A percentile compares a stretch with the other conserved stretches of the same genome.
Conservation (phyloP, 225 moss, liverwort and hornwort species). For the Straminergon stramineum region DNA sequence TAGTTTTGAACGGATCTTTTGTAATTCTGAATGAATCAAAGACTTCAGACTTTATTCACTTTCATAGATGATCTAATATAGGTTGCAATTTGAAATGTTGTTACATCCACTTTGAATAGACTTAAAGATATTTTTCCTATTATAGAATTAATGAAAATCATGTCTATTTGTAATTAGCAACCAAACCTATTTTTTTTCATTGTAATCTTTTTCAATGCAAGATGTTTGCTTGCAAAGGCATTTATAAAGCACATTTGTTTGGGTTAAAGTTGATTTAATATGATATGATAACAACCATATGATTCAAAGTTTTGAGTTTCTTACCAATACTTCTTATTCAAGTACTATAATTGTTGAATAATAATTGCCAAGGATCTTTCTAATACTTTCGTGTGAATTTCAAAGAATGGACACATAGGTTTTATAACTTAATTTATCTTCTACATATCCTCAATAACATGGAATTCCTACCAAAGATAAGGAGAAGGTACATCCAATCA, state of each 20-base stretch:
- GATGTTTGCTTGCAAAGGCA: neutral
- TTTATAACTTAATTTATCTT: neutral
- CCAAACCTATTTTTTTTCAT: neutral
- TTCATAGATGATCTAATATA: too few relatives aligned
- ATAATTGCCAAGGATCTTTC: neutral
- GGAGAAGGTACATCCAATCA: neutral
- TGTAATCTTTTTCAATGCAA: neutral
- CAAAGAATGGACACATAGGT: neutral
- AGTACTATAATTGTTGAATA: neutral
- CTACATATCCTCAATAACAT: neutral
- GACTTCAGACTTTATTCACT: too few relatives aligned
- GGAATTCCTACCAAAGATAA: neutral
- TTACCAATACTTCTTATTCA: neutral
- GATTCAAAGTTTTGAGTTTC: neutral
- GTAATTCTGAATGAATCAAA: too few relatives aligned
- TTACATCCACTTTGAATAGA: neutral
- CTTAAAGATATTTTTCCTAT: neutral
- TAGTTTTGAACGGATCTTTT: neutral
- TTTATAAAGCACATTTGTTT: neutral
- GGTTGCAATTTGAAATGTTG: neutral
- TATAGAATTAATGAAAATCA: neutral
- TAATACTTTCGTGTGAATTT: neutral
- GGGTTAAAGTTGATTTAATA: neutral
- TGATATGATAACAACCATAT: neutral
- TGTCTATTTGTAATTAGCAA: neutral